Evolutionary conservation across 352 stramenopile species (phyloP), one percentile per base, ranked within the genome.

Genomic region (Thalassiosira mediterranea): DNA sequence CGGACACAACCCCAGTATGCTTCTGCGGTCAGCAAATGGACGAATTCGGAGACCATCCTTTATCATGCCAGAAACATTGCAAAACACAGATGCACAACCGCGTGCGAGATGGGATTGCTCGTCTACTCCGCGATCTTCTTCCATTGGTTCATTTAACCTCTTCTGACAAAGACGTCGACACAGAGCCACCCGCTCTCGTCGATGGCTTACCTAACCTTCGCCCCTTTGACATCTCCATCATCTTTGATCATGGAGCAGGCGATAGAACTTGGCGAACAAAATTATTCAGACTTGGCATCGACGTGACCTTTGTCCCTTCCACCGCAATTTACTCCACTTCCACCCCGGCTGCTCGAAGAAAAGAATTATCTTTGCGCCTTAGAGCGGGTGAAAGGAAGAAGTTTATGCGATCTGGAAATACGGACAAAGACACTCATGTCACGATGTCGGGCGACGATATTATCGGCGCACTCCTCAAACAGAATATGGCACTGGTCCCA

Each of bases 281-380:
- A 13, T 34, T 65, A 15, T 2, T 5, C 2, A 4, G 23, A 4
- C 34, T 65, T 57, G 57, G 57, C 17, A 19, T 65, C 19, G 57
- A 28, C 17, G 57, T 65, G 23, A 26, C 25, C 15, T 15, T 57
- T 5, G 42, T 65, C 2, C 11, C 2, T 2, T 65, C 57, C 57
- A 56, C 25, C 15, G 29, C 57, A 5, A 21, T 53, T n/a, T 29
- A 11, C 21, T 11, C 11, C 11, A 53, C 54, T n/a, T 10, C 25
- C 23, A 53, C 54, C 2, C 15, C 3, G 54, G 54, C 54, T 53
- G 54, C 54, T 64, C 54, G 54, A 13, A 64, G 4, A 53, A 64
- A 47, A 17, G 54, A 64, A 64, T 31, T 64, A 5, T 19, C 51
- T 53, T 28, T 64, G 54, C 38, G 54, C 29, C 54, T 64, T n/a